Percentiles rank a stretch among this genome's conserved stretches.
Conservation (phyloP, 1,284 basidiomycete genomes). For the Macrocystidia cucumis region DNA sequence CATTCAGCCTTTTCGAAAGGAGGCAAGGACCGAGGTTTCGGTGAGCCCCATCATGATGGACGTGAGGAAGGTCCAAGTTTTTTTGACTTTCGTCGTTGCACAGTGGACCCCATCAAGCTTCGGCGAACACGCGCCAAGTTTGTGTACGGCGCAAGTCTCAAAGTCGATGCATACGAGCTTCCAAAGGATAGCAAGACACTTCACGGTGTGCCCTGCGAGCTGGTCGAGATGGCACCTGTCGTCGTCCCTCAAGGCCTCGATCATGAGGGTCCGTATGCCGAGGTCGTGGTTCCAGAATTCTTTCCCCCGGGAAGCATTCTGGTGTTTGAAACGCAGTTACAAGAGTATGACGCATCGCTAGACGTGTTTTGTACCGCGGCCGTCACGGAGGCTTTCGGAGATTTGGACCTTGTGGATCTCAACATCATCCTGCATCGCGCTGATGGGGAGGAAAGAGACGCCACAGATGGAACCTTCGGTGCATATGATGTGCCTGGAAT, state of each 20-base stretch:
- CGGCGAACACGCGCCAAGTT: conserved; percentile 74
- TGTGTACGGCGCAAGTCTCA: conserved; percentile 71
- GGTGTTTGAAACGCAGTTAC: conserved; percentile 80
- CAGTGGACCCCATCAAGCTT: conserved; percentile 81
- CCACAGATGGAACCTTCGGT: conserved; percentile 67
- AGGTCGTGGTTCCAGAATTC: conserved; percentile 74
- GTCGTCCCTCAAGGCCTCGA: conserved; percentile 51
- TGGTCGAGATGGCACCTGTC: conserved; percentile 58
- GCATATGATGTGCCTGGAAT: conserved; percentile 72
- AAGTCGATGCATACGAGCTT: conserved; percentile 57
- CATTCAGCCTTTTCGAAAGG: conserved; percentile 85
- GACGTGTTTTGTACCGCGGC: conserved; percentile 66
- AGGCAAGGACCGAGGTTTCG: conserved; percentile 69
- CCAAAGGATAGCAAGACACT: conserved; percentile 51
- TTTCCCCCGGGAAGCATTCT: conserved; percentile 93
- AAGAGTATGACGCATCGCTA: conserved; percentile 56
- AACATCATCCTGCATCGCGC: conserved; percentile 80
- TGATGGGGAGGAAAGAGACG: conserved; percentile 87
- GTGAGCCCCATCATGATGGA: conserved; percentile 43
- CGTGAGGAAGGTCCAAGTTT: too few species aligned
- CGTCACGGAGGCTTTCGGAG: conserved; percentile 64
- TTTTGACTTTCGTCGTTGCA: conserved; percentile 6
- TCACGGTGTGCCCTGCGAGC: conserved; percentile 65
- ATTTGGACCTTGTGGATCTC: conserved; percentile 80
- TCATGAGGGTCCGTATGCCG: conserved; percentile 61